phyloP scores from a whole-genome alignment of 2,329 filamentous ascomycete species.

The Colletotrichum sp. region DNA sequence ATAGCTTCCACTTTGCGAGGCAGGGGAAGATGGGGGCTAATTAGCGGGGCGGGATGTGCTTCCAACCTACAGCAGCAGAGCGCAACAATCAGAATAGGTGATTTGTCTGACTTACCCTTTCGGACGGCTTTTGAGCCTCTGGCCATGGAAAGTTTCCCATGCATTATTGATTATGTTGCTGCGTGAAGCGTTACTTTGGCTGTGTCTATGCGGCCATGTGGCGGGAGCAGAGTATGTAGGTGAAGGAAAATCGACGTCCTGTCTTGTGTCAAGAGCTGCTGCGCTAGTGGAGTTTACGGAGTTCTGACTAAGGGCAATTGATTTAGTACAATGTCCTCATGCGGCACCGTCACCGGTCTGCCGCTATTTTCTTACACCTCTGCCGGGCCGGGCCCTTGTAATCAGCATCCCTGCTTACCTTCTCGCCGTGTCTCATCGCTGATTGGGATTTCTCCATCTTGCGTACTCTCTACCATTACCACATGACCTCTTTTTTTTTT shows the following conservation, averaged over 20 bases:
- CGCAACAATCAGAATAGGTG: not conserved
- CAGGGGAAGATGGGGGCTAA: not conserved
- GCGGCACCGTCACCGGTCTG: not conserved
- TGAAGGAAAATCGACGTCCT: not conserved
- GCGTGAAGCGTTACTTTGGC: not conserved
- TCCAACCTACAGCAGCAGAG: not conserved
- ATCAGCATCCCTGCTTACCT: not conserved
- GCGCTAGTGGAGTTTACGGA: not conserved
- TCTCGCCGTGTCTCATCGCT: not conserved
- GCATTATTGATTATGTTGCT: not conserved
- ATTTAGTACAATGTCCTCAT: not conserved
- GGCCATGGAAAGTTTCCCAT: not conserved
- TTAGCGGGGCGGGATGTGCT: not conserved
- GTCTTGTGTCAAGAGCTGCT: not conserved
- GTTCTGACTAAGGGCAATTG: not conserved
- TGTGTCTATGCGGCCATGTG: not conserved
- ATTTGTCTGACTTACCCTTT: not conserved
- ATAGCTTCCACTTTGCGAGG: not conserved
- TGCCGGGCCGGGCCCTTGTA: not conserved
- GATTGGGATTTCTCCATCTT: not conserved
- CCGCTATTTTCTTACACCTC: not conserved
- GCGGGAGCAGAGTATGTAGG: not conserved
- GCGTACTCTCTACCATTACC: not conserved
- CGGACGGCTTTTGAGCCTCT: constrained; percentile 9
- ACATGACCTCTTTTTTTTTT: not conserved